A percentile compares a stretch with the other conserved stretches of the same genome.
Evolutionary conservation across 2,329 filamentous ascomycete species (phyloP).

Genomic region (Fusarium chaquense): DNA sequence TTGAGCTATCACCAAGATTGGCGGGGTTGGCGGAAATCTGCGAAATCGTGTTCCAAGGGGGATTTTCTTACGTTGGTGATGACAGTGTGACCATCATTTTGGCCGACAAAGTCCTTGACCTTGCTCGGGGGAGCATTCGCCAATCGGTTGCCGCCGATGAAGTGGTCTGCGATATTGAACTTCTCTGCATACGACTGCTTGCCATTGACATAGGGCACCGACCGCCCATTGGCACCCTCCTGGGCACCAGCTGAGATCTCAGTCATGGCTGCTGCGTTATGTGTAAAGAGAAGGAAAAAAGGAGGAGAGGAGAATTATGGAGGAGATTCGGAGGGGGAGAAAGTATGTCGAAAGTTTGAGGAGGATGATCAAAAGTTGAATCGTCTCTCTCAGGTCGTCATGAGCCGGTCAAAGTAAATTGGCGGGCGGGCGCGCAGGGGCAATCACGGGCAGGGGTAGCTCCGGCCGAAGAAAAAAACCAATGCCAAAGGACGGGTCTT

Average conservation of each 20-base stretch:
- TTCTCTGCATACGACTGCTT: conserved; percentile 80
- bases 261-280: conserved; percentile 59
- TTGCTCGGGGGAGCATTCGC: conserved; percentile 83
- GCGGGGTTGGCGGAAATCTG: conserved; percentile 20
- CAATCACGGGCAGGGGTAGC: conserved; percentile 44
- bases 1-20: conserved; percentile 7
- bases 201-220: conserved; percentile 67
- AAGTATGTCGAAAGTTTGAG: conserved; percentile 18
- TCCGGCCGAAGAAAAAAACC: conserved; percentile 43
- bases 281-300: conserved; percentile 33
- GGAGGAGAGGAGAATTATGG: conserved; percentile 25
- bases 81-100: conserved; percentile 93
- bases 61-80: conserved; percentile 86
- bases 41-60: background rate
- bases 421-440: conserved; percentile 36
- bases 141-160: conserved; percentile 94
- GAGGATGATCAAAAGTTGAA: conserved; percentile 36
- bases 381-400: conserved; percentile 47
- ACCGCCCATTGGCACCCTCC: conserved; percentile 60
- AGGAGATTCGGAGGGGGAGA: conserved; percentile 25
- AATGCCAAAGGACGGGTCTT: conserved; percentile 2
- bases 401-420: conserved; percentile 42
- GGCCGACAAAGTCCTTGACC: conserved; percentile 95
- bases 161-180: conserved; percentile 88
- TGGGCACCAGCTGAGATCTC: conserved; percentile 57